Percentiles rank a stretch among this genome's conserved stretches.
phyloP scores from a whole-genome alignment of 257 asterid genomes.

The Solanum lignicaule region DNA sequence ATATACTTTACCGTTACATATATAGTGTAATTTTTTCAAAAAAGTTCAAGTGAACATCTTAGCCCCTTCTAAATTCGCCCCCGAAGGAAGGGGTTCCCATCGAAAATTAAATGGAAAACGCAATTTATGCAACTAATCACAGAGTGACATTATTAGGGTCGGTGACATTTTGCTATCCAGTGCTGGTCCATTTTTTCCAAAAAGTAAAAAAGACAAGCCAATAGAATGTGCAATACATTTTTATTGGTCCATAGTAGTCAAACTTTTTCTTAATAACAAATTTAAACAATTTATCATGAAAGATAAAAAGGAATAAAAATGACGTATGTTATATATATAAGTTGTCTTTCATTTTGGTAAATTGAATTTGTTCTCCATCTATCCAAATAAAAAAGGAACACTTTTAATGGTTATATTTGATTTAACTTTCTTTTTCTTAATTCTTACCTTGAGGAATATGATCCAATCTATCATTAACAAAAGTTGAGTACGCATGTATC shows the following conservation, averaged over 20 bases:
- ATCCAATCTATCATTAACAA: not conserved
- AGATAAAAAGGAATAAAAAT: not conserved
- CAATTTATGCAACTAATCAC: not conserved
- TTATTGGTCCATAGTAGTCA: not conserved
- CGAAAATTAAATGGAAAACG: not conserved
- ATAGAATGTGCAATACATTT: not conserved
- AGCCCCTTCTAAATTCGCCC: no score
- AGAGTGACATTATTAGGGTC: slow-evolving; percentile 18
- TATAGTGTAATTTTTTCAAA: no score
- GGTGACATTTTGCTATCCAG: slow-evolving; percentile 8
- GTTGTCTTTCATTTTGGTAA: no score
- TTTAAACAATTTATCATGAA: not conserved
- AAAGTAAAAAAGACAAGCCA: not conserved
- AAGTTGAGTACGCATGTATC: not conserved
- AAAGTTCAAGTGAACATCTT: no score
- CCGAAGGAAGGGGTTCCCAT: not conserved
- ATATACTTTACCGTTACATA: no score
- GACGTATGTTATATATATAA: not conserved
- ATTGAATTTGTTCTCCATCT: not conserved
- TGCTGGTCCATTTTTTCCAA: not conserved
- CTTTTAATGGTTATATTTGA: not conserved
- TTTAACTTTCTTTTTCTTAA: not conserved
- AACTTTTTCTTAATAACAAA: not conserved
- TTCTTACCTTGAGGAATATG: not conserved
- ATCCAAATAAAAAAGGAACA: not conserved